Conservation (phyloP, 2,329 filamentous ascomycete species). For the Lasiodiplodia hormozganensis region DNA sequence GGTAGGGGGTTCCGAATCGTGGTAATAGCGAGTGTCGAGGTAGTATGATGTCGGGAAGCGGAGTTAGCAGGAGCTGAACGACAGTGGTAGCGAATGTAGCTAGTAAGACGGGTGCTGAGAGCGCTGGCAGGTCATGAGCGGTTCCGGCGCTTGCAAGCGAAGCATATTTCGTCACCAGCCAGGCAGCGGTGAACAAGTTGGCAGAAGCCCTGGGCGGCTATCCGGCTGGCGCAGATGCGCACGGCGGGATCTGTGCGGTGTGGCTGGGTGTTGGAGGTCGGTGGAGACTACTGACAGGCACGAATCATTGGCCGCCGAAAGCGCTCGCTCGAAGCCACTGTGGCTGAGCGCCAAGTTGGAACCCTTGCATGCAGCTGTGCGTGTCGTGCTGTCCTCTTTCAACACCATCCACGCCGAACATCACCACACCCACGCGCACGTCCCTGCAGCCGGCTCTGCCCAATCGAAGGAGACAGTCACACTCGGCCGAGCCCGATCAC, state of each 20-base stretch:
- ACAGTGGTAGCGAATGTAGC: not conserved
- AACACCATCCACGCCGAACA: slow-evolving; percentile 8
- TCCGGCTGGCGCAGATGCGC: slow-evolving; percentile 14
- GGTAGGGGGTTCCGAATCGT: slow-evolving; percentile 31
- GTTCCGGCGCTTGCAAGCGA: slow-evolving; percentile 1
- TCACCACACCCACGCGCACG: slow-evolving; percentile 21
- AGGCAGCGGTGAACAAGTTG: slow-evolving; percentile 24
- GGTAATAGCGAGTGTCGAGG: slow-evolving; percentile 29
- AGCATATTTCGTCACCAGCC: slow-evolving; percentile 19
- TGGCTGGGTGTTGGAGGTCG: slow-evolving; percentile 10
- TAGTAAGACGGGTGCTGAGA: not conserved
- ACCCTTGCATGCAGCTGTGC: slow-evolving; percentile 11
- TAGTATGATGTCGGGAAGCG: slow-evolving; percentile 31
- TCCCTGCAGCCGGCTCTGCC: slow-evolving; percentile 2
- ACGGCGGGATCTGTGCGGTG: slow-evolving; percentile 21
- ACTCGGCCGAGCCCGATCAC: not conserved
- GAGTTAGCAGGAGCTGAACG: slow-evolving; percentile 23
- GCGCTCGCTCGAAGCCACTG: not conserved
- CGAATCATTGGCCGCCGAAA: slow-evolving; percentile 14
- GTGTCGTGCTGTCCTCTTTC: slow-evolving; percentile 27
- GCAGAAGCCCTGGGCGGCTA: slow-evolving; percentile 15
- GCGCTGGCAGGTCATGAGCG: slow-evolving; percentile 9
- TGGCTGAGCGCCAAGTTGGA: slow-evolving; percentile 16
- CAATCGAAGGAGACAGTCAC: not conserved
- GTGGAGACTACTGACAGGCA: slow-evolving; percentile 14